Evolutionary conservation across 202 grass and related monocot species (phyloP).

Genomic region (Schoenoplectus triqueter): DNA sequence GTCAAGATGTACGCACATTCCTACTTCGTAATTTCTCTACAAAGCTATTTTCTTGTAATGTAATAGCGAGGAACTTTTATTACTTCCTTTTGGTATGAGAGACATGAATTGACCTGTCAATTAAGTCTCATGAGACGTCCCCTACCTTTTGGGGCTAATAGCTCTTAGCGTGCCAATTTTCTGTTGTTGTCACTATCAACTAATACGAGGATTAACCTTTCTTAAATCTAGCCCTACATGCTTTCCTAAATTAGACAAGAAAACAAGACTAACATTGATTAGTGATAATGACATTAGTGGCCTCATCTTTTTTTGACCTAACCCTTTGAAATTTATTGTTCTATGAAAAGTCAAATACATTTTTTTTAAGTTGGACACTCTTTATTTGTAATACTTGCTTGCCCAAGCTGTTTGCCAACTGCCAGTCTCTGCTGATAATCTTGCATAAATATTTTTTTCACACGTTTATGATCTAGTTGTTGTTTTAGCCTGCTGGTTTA

Average conservation of each 20-base stretch:
- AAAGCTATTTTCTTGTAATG: conserved; percentile 1
- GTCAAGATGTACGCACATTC: conserved; percentile 72
- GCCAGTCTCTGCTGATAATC: background rate
- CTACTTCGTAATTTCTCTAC: background rate
- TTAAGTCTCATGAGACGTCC: background rate
- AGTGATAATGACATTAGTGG: conserved; percentile 41
- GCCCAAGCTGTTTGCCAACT: background rate
- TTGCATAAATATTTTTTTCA: background rate
- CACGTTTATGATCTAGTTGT: background rate
- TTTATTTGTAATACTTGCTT: background rate
- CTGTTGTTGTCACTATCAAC: conserved; percentile 11
- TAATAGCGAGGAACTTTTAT: background rate
- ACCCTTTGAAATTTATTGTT: conserved; percentile 16
- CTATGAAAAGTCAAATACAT: conserved; percentile 12
- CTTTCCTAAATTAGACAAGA: conserved; percentile 30
- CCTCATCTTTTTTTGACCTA: conserved; percentile 35
- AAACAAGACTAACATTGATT: conserved; percentile 34
- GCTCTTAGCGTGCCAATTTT: conserved; percentile 1
- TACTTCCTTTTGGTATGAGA: background rate
- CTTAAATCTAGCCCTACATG: conserved; percentile 3
- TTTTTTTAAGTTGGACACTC: background rate
- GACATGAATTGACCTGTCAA: background rate
- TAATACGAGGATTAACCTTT: conserved; percentile 21
- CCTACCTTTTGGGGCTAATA: background rate
- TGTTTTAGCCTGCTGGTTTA: conserved; percentile 31